Base-by-base conservation (phyloP, 2,329 filamentous ascomycete genomes). In the Phaeosphaeria sp. region DNA sequence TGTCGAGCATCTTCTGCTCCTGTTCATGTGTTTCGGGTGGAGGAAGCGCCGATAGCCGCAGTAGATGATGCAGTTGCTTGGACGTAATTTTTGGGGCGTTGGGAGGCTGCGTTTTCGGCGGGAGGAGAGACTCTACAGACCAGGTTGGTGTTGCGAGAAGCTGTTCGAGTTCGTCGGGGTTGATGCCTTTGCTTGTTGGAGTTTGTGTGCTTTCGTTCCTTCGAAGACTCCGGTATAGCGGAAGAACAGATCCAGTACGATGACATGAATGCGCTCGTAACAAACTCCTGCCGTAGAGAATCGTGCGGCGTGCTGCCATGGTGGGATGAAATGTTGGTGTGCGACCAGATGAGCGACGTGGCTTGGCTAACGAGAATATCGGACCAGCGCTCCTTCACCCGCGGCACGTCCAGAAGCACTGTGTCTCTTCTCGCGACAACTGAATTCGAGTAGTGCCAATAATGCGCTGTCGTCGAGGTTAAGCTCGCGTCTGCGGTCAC, bases 1-100 rank as follows among this genome's bases (percentile, higher is more conserved):
- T 93, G 21, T 84, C 74, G 3, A 96, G 84, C 86, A 97, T 92
- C 24, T 82, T 78, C 0, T 80, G 69, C 74, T 96, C 90, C 67
- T 93, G 89, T 51, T 82, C 82, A 1, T 80, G 64, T 1, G 82
- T 82, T 18, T 82, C 78, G 0, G 94, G 93, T 1, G 84, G 84
- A 0, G 94, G 93, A 0, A 99, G 88, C 15, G 94, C 93, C 3
- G 93, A 96, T 40, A 98, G 88, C 18, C 91, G 91, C 36, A 97
- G 88, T 9, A 98, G 87, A 76, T 97, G 94, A 67, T 87, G 87
- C 0, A 98, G 85, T 74, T 92, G 88, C 45, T 86, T 74, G 0
- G 87, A 80, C 0, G 89, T 88, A 60, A 96, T 84, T 55, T 58
- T 74, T 40, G 76, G 74, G 1, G 70, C 63, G 18, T 73, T 60